Evolutionary conservation across 2,329 filamentous ascomycete species (phyloP).

Genomic region (Dactylellina parvicollis): DNA sequence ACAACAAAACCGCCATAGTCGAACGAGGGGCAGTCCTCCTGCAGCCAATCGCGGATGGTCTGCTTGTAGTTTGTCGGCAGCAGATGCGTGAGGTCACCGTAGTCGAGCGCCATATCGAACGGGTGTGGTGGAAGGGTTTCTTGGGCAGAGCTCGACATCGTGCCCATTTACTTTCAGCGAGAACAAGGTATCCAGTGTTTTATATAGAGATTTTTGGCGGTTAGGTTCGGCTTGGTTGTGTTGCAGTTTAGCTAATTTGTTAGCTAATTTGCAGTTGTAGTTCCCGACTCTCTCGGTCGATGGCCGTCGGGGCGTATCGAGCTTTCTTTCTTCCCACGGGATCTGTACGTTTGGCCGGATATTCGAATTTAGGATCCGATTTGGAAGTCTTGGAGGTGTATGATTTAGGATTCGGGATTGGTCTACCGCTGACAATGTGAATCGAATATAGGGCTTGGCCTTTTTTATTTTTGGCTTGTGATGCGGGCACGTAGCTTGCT

Average conservation of each 20-base stretch:
- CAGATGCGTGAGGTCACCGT: conserved; percentile 75
- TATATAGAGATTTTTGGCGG: conserved; percentile 21
- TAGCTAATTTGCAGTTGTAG: conserved; percentile 1
- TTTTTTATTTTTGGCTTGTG: conserved; percentile 12
- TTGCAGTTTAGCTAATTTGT: conserved; percentile 2
- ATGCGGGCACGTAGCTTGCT: neutral
- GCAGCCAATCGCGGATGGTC: conserved; percentile 83
- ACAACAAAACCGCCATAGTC: conserved; percentile 98
- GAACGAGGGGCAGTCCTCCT: conserved; percentile 94
- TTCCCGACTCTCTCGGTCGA: conserved; percentile 15
- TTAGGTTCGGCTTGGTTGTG: conserved; percentile 50
- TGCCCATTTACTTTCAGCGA: conserved; percentile 18
- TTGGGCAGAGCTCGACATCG: conserved; percentile 36
- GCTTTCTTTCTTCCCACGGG: neutral
- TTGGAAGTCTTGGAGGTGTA: no score
- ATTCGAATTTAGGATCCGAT: no score
- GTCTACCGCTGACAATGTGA: no score
- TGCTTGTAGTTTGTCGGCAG: conserved; percentile 86
- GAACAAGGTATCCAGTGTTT: neutral
- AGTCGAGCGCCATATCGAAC: conserved; percentile 66
- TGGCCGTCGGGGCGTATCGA: neutral
- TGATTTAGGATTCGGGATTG: neutral
- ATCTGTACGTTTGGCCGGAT: neutral
- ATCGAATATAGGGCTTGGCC: neutral
- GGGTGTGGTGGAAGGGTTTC: conserved; percentile 14